Evolutionary conservation across 768 basidiomycete genomes (phyloP), one percentile per base, ranked within the genome.

Genomic region (Macrolepiota fuliginosa): DNA sequence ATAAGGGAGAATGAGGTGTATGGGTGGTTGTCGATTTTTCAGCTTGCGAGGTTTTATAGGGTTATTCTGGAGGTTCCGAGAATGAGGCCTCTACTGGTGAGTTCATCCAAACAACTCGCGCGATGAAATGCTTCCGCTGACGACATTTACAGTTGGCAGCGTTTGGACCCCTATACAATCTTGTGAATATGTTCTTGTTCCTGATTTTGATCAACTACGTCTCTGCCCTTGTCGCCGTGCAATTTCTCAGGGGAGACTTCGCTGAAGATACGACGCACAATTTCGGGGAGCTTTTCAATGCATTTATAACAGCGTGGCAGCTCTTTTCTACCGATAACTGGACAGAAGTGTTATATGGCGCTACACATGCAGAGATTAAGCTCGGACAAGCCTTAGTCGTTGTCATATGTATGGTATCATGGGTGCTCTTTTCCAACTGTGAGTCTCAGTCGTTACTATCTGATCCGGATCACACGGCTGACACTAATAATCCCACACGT

Each of bases 351-450:
- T 69, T 93, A 39, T 92, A 92, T 66, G 73, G 70, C 6, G 80
- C 88, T 4, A 82, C 87, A 0, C 71, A 70, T 9, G 84, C 90
- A 0, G 92, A 94, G 69, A 66, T 79, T 0, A 72, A 71, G 1
- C 83, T 88, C 5, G 82, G 88, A 1, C 95, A 98, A 71, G 81
- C 86, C 2, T 79, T 85, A 6, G 72, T 96, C 27, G 80, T 88
- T 0, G 81, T 89, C 11, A 68, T 92, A 12, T 94, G 96, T 73
- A 65, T 97, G 7, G 73, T 83, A 3, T 84, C 79, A 1, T 98
- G 96, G 96, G 81, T 96, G 77, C 77, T 96, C 58, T 96, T 98
- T 64, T 87, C 92, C 1, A 95, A 94, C 71, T 96, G 94, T 95
- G 65, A 67, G 94, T 79, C 32, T 45, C 7, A 32, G 3, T 7